Conservation (phyloP, 331 rosid species). For the Stylosanthes scabra region DNA sequence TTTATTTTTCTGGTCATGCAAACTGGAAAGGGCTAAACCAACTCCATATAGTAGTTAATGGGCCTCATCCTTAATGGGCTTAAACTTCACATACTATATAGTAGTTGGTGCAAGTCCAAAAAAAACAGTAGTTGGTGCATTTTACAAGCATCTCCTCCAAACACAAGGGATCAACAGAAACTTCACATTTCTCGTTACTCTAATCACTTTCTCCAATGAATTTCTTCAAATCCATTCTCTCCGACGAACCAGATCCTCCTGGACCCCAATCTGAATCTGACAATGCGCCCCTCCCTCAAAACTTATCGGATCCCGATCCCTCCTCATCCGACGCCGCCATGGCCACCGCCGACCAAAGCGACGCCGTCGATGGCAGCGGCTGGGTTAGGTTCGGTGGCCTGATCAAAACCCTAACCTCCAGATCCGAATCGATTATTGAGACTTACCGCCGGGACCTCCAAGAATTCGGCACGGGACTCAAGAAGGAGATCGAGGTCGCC, state of each 20-base stretch:
- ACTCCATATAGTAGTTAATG: too few relatives aligned
- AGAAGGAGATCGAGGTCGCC: constrained; percentile 91
- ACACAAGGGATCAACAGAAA: background rate
- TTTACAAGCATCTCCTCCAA: too few relatives aligned
- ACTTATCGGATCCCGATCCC: constrained; percentile 42
- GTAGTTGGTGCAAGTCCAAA: too few relatives aligned
- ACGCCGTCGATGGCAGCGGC: constrained; percentile 24
- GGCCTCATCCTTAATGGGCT: too few relatives aligned
- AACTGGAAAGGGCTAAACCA: too few relatives aligned
- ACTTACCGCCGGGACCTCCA: constrained; percentile 86
- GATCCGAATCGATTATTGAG: constrained; percentile 81
- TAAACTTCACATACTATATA: too few relatives aligned
- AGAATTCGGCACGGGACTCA: constrained; percentile 85
- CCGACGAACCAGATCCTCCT: constrained; percentile 62
- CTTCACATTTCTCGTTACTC: background rate
- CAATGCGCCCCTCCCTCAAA: constrained; percentile 20
- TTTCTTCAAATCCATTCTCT: constrained; percentile 50
- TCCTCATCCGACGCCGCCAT: background rate
- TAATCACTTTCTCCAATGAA: constrained; percentile 31
- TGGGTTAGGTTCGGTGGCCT: constrained; percentile 72
- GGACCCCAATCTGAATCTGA: constrained; percentile 14
- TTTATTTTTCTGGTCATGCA: too few relatives aligned
- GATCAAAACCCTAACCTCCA: constrained; percentile 59
- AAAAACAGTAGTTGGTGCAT: too few relatives aligned
- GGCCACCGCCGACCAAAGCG: background rate